phyloP scores from a whole-genome alignment of 305 asterid genomes.

The Euphrasia arctica region DNA sequence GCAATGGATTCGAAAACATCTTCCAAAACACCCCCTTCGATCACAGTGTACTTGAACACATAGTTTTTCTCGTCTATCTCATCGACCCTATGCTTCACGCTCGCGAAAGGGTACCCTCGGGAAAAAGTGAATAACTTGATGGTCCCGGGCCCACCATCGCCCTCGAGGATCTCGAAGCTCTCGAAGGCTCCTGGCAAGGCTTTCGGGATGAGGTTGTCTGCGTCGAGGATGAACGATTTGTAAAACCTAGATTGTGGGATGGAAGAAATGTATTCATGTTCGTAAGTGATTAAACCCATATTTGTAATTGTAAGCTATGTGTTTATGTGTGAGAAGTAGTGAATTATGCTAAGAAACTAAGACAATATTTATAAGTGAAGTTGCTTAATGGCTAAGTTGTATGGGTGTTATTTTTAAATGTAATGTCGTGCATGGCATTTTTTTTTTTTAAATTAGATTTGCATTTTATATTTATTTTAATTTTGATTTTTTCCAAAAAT shows the following conservation, averaged over 20 bases:
- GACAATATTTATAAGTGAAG: conserved; percentile 27
- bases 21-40: conserved; percentile 44
- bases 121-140: conserved; percentile 36
- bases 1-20: conserved; percentile 32
- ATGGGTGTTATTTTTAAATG: too few species aligned
- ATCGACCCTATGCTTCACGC: conserved; percentile 37
- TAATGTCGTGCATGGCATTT: too few species aligned
- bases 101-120: conserved; percentile 43
- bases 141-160: conserved; percentile 66
- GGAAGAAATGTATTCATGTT: too few species aligned
- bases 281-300: conserved; percentile 43
- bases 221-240: conserved; percentile 39
- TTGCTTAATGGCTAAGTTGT: too few species aligned
- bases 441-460: too few species aligned
- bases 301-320: neutral
- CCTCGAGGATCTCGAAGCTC: conserved; percentile 37
- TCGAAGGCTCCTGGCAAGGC: conserved; percentile 38
- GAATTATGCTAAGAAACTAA: conserved; percentile 3
- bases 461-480: too few species aligned
- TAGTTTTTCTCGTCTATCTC: conserved; percentile 41
- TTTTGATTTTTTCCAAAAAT: too few species aligned
- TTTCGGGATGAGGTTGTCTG: conserved; percentile 43
- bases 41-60: conserved; percentile 35
- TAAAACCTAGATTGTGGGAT: conserved; percentile 41
- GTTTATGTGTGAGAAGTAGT: neutral